phyloP scores from a whole-genome alignment of 257 asterid genomes.

The Ehretia macrophylla region DNA sequence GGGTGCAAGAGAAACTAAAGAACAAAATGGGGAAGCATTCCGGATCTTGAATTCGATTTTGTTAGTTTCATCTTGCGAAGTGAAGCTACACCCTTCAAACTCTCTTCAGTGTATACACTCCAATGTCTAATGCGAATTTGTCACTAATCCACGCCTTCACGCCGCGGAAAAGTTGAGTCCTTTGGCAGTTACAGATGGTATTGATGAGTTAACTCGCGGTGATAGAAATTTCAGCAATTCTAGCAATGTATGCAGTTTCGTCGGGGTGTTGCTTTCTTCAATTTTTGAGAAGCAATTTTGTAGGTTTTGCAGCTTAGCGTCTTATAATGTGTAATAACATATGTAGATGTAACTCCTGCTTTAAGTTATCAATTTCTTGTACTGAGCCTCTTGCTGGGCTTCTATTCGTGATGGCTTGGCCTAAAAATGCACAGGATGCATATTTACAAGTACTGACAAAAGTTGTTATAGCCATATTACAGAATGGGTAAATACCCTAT shows the following conservation, averaged over 20 bases:
- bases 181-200: neutral
- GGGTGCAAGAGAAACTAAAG: slow-evolving; percentile 61
- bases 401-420: too few species aligned
- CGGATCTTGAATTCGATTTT: neutral
- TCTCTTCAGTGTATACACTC: too few species aligned
- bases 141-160: neutral
- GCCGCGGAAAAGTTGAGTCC: neutral
- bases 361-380: too few species aligned
- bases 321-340: neutral
- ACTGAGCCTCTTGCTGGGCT: too few species aligned
- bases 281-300: neutral
- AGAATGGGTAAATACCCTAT: too few species aligned
- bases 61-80: neutral
- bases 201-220: too few species aligned
- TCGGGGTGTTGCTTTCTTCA: neutral
- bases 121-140: neutral
- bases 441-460: too few species aligned
- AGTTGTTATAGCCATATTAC: too few species aligned
- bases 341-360: neutral
- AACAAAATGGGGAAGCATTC: slow-evolving; percentile 48
- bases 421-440: too few species aligned
- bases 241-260: neutral
- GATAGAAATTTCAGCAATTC: too few species aligned
- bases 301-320: neutral
- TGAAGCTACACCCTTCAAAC: too few species aligned